Base-by-base conservation (phyloP, 1,284 basidiomycete genomes). In the Veloboletus limbatus region DNA sequence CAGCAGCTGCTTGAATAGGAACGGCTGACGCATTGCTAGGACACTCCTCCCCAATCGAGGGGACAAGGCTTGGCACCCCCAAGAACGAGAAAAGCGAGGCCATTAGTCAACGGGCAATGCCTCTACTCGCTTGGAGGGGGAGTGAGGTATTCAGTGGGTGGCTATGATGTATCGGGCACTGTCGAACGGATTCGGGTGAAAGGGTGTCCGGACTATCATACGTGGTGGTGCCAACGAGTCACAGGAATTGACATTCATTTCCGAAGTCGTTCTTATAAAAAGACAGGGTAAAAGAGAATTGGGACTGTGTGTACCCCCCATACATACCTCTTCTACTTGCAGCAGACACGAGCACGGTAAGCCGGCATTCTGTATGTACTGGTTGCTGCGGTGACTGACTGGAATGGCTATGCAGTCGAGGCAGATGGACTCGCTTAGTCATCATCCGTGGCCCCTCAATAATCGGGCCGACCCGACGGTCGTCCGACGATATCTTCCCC, bases 241-340 rank as follows among this genome's bases (percentile, higher is more conserved):
- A 63, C 62, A 65, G 65, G 45, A 57, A 63, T n/a, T 60, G 61
- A 51, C 43, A 10, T 65, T 65, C 63, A 65, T 65, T 68, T 65
- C 63, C 63, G 63, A 60, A 43, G 48, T 22, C 16, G 48, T 38
- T 48, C 47, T 49, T 61, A 63, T 67, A 65, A 66, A 58, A 65
- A 58, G 59, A 51, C 42, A 49, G 51, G 53, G 58, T 17, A 31
- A n/a, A n/a, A n/a, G n/a, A n/a, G n/a, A n/a, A n/a, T n/a, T n/a
- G n/a, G n/a, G n/a, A n/a, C n/a, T n/a, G n/a, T n/a, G n/a, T n/a
- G n/a, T n/a, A n/a, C n/a, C n/a, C n/a, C n/a, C n/a, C n/a, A n/a
- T n/a, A 11, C 26, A 64, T 54, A 63, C 51, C 60, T 54, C 40
- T 40, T 31, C 51, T n/a, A n/a, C n/a, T n/a, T n/a, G n/a, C n/a